Evolutionary conservation across 2,329 filamentous ascomycete species (phyloP).

Genomic region (Phoma sp.): DNA sequence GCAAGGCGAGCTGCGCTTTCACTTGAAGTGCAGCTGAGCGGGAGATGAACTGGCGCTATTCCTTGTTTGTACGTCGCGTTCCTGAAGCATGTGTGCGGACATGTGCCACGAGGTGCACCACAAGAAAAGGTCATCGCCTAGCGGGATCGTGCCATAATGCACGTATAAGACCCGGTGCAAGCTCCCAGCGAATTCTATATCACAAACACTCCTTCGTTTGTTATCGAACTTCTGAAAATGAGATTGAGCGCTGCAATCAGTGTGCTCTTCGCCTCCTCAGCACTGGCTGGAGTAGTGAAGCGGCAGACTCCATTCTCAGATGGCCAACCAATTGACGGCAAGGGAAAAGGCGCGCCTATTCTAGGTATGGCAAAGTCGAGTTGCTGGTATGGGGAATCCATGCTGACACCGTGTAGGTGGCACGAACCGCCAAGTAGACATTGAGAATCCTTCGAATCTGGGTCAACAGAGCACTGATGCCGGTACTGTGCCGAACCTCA

Average conservation of each 20-base stretch:
- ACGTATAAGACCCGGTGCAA: neutral
- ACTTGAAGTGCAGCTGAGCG: too few relatives aligned
- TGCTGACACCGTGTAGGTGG: constrained; percentile 57
- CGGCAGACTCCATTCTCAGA: constrained; percentile 52
- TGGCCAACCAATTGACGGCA: constrained; percentile 63
- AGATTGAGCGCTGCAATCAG: neutral
- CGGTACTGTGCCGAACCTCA: constrained; percentile 70
- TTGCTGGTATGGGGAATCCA: neutral
- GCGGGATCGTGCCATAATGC: neutral
- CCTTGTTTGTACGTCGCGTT: neutral
- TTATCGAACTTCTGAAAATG: neutral
- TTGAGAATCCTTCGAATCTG: constrained; percentile 69
- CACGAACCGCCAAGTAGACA: constrained; percentile 66
- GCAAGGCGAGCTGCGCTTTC: neutral
- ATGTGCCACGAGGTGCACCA: constrained; percentile 1
- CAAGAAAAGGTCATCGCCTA: neutral
- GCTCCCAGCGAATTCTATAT: too few relatives aligned
- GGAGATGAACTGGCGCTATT: neutral
- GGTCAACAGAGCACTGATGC: constrained; percentile 67
- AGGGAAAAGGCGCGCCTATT: constrained; percentile 65
- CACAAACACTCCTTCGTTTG: neutral
- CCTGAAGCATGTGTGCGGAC: neutral
- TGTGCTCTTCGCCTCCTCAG: constrained; percentile 19
- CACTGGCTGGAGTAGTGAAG: constrained; percentile 30
- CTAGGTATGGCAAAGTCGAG: constrained; percentile 53